Evolutionary conservation across 2,329 filamentous ascomycete species (phyloP).

Genomic region (Penicillium polonicum): DNA sequence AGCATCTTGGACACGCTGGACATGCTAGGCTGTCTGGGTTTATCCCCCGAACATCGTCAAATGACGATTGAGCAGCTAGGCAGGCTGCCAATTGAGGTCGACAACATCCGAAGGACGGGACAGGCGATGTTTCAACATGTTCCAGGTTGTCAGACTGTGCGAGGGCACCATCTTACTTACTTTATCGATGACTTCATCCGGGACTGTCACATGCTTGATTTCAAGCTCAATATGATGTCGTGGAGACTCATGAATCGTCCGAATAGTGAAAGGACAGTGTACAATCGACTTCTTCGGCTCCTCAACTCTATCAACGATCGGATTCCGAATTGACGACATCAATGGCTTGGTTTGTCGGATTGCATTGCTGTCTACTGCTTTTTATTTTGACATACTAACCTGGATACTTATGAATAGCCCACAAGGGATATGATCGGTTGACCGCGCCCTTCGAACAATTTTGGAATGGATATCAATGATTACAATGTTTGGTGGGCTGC

Average conservation of each 20-base stretch:
- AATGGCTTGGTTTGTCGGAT: not conserved
- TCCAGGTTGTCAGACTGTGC: not conserved
- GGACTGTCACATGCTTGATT: not conserved
- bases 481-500: not conserved
- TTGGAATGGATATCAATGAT: not conserved
- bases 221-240: not conserved
- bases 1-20: fast-evolving
- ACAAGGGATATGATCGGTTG: not conserved
- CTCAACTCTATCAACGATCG: not conserved
- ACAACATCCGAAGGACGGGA: not conserved
- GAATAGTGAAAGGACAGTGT: too few relatives aligned
- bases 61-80: not conserved
- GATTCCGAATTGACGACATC: fast-evolving
- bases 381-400: not conserved
- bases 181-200: not conserved
- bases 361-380: too few relatives aligned
- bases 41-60: not conserved
- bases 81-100: not conserved
- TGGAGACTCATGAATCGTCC: not conserved
- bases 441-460: not conserved
- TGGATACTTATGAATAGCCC: not conserved
- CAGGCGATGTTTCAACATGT: not conserved
- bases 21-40: not conserved
- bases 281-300: not conserved
- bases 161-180: not conserved